Evolutionary conservation across 2,329 filamentous ascomycete genomes (phyloP), one percentile per base, ranked within the genome.

Genomic region (Pseudogymnoascus sp.): DNA sequence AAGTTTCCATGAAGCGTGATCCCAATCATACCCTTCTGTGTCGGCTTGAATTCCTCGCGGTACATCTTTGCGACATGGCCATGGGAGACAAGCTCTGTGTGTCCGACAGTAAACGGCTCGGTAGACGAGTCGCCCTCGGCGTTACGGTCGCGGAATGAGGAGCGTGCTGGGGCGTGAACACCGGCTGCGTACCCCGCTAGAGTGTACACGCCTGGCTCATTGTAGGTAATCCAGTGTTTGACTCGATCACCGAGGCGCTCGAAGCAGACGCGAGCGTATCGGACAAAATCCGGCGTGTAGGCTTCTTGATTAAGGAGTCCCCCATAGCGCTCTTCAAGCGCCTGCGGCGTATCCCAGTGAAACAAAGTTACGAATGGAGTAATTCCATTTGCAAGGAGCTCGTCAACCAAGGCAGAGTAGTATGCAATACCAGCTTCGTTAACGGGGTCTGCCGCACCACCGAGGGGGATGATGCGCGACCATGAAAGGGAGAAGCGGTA

Each of bases 211-310:
- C 89, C 94, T 3, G 91, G 91, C 78, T 96, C 91, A 74, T 94
- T 94, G 78, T 93, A 92, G 27, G 90, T 94, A 74, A 92, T 90
- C 91, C 91, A 96, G 76, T 90, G 82, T 79, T 91, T 91, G 70
- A 77, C 75, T 0, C 74, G 68, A 41, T 76, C 72, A 10, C 64
- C 65, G 17, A 76, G 75, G 1, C 70, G 68, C 55, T 72, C 68
- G 44, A 71, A 77, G 62, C 74, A 75, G 1, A 77, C 41, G 1
- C 72, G 64, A 0, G 75, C 73, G 59, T 74, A 77, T 1, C 68
- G 61, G 62, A 72, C 74, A 60, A 77, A 77, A 62, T 76, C 75
- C 2, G 66, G 65, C 15, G 71, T 69, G 0, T 70, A 70, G 58
- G 76, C 71, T 1, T 70, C 67, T 3, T 72, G 70, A 33, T 75